phyloP scores from a whole-genome alignment of 768 basidiomycete genomes.

The Collybiopsis confluens region DNA sequence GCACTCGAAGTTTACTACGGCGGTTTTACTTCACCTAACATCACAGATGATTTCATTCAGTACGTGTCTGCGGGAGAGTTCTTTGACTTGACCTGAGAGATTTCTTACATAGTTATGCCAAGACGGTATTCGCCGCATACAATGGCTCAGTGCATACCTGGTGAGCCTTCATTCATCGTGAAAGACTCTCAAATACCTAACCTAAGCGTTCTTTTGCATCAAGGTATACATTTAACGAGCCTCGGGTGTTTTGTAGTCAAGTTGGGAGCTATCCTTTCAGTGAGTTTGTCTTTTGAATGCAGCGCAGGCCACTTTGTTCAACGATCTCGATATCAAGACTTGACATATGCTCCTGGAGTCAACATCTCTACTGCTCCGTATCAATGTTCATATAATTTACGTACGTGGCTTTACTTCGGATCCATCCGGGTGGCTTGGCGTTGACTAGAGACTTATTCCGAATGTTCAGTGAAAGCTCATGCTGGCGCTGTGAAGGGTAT shows the following conservation, averaged over 20 bases:
- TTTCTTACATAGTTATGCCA: constrained; percentile 35
- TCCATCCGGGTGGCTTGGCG: not conserved
- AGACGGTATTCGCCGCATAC: constrained; percentile 43
- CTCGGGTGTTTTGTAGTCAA: constrained; percentile 39
- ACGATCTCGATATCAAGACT: too few species aligned
- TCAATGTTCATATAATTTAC: constrained; percentile 38
- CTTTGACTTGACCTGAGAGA: not conserved
- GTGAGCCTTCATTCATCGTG: constrained; percentile 17
- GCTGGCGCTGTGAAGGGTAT: constrained; percentile 45
- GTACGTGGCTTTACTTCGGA: constrained; percentile 21
- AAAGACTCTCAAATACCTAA: not conserved
- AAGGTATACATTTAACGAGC: constrained; percentile 53
- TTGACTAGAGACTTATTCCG: not conserved
- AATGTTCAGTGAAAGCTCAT: constrained; percentile 39
- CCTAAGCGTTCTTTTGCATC: not conserved
- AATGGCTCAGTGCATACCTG: constrained; percentile 47
- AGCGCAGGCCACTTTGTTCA: too few species aligned
- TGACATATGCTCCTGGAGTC: constrained; percentile 34
- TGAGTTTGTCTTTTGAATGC: too few species aligned
- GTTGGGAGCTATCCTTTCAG: constrained; percentile 39
- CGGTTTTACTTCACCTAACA: constrained; percentile 40
- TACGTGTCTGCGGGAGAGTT: constrained; percentile 16
- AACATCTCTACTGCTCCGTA: constrained; percentile 39
- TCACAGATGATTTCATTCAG: constrained; percentile 47
- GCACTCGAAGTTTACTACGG: constrained; percentile 46